phyloP scores from a whole-genome alignment of 2,329 filamentous ascomycete species.

The Cercospora citrullina region DNA sequence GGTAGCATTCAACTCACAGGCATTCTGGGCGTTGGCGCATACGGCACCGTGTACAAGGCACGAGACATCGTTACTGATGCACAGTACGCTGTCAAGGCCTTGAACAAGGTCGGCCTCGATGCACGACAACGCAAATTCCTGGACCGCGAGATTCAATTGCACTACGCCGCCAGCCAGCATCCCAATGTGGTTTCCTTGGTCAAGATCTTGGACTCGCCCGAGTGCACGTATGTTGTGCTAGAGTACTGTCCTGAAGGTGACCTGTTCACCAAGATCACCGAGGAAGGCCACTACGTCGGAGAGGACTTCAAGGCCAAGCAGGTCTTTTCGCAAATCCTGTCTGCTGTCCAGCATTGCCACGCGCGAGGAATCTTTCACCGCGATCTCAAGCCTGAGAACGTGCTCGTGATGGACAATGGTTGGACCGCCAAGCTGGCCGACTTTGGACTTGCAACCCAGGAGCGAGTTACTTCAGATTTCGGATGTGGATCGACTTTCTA shows the following conservation, averaged over 20 bases:
- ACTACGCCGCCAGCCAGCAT: slow-evolving; percentile 85
- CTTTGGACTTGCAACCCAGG: slow-evolving; percentile 90
- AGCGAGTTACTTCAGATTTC: slow-evolving; percentile 84
- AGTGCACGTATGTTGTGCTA: slow-evolving; percentile 94
- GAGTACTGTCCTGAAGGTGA: slow-evolving; percentile 98
- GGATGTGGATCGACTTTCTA: slow-evolving; percentile 98
- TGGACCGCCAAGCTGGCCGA: slow-evolving; percentile 93
- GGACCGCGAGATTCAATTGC: slow-evolving; percentile 86
- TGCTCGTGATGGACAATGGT: slow-evolving; percentile 85
- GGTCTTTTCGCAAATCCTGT: slow-evolving; percentile 91
- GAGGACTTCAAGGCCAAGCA: slow-evolving; percentile 85
- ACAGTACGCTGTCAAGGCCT: slow-evolving; percentile 91
- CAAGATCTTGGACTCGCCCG: slow-evolving; percentile 86
- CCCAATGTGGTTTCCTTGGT: slow-evolving; percentile 90
- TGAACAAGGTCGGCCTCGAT: slow-evolving; percentile 93
- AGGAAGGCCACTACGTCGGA: slow-evolving; percentile 87
- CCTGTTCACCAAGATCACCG: slow-evolving; percentile 95
- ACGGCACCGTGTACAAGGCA: slow-evolving; percentile 92
- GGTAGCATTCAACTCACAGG: slow-evolving; percentile 79
- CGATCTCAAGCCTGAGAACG: slow-evolving; percentile 97
- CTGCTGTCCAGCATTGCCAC: slow-evolving; percentile 96
- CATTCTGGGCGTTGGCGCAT: slow-evolving; percentile 89
- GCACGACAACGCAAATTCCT: slow-evolving; percentile 85
- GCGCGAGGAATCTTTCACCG: slow-evolving; percentile 91
- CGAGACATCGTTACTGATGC: slow-evolving; percentile 77